phyloP scores from a whole-genome alignment of 305 asterid species.

The Rubia peregrina region DNA sequence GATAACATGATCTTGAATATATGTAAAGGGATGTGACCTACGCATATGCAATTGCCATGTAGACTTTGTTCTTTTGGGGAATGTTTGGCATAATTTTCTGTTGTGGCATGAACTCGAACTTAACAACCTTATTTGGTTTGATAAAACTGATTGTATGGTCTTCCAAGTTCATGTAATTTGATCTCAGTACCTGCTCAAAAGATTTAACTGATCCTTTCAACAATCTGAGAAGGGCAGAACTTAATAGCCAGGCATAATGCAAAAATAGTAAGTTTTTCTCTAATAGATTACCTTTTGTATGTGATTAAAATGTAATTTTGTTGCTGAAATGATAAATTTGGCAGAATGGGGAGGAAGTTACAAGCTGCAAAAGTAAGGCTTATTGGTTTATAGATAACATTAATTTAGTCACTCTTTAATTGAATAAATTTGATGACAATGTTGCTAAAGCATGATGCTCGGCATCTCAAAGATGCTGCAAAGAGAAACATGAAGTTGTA shows the following conservation, averaged over 20 bases:
- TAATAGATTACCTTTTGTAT: no score
- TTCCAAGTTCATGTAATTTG: background rate
- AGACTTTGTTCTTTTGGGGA: background rate
- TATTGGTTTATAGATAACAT: no score
- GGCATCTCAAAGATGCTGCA: no score
- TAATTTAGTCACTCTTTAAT: no score
- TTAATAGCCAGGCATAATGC: background rate
- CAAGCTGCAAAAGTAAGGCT: no score
- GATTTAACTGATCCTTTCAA: background rate
- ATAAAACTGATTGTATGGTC: background rate
- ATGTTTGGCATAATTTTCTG: background rate
- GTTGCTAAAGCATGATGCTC: no score
- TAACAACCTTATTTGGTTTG: background rate
- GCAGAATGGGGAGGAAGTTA: no score
- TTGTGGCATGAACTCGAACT: background rate
- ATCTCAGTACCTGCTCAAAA: background rate
- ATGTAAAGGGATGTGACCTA: background rate
- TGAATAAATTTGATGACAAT: no score
- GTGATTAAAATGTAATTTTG: background rate
- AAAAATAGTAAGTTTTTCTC: background rate
- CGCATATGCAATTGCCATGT: background rate
- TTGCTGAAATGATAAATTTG: no score
- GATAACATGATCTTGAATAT: background rate
- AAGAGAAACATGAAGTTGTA: no score
- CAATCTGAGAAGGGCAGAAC: background rate